phyloP scores from a whole-genome alignment of 805 yeast species.

The Yamadazyma scolyti region DNA sequence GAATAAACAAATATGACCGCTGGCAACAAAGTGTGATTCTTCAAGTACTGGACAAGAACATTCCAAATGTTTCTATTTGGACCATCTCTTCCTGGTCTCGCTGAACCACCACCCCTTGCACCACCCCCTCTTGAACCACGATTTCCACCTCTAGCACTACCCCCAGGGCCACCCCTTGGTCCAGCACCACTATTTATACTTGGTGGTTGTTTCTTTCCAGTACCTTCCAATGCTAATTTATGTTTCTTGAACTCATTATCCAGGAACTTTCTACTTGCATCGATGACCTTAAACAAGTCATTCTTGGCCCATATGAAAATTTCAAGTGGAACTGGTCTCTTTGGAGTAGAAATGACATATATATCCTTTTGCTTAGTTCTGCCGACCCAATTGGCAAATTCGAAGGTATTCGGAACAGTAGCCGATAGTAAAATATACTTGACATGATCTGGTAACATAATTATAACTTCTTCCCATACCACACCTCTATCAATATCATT shows the following conservation, averaged over 20 bases:
- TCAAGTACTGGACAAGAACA: conserved; percentile 65
- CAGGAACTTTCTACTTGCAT: conserved; percentile 65
- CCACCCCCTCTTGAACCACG: conserved; percentile 38
- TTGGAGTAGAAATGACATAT: conserved; percentile 92
- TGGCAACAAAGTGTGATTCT: conserved; percentile 70
- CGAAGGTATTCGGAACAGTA: conserved; percentile 97
- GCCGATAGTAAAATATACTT: conserved; percentile 90
- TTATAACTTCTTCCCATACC: conserved; percentile 98
- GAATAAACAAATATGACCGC: conserved; percentile 93
- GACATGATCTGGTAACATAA: conserved; percentile 95
- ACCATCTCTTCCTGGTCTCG: conserved; percentile 40
- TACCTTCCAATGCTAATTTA: conserved; percentile 46
- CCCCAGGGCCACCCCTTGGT: conserved; percentile 41
- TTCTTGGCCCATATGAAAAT: conserved; percentile 82
- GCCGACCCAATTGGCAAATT: conserved; percentile 98
- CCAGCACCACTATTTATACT: conserved; percentile 35
- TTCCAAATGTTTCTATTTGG: conserved; percentile 82
- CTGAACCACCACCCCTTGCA: conserved; percentile 28
- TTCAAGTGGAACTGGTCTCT: conserved; percentile 94
- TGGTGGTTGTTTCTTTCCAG: conserved; percentile 31
- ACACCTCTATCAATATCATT: conserved; percentile 97
- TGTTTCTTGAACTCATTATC: conserved; percentile 63
- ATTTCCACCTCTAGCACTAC: conserved; percentile 44
- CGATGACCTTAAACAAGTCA: conserved; percentile 68
- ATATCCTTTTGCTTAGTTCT: conserved; percentile 94